A percentile compares a stretch with the other conserved stretches of the same genome.
Evolutionary conservation across 805 yeast species (phyloP).

Genomic region (Wickerhamiella azyma): DNA sequence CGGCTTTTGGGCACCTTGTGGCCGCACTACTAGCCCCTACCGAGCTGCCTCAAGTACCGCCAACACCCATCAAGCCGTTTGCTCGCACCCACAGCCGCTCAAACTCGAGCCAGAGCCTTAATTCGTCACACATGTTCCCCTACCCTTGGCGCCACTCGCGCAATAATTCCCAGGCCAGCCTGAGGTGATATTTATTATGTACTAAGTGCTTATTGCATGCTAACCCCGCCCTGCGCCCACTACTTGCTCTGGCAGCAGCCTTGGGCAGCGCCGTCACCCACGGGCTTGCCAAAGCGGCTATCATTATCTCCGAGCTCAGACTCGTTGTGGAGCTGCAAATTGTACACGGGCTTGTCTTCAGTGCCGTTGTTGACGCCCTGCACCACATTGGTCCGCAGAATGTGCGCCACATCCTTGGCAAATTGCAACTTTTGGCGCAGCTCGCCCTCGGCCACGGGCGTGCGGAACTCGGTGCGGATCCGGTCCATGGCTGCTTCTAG

Average conservation of each 20-base stretch:
- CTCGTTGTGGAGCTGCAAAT: constrained; percentile 58
- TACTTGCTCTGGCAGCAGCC: constrained; percentile 4
- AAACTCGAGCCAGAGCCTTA: constrained; percentile 2
- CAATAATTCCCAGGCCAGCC: constrained; percentile 3
- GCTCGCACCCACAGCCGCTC: constrained; percentile 4
- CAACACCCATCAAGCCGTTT: not conserved
- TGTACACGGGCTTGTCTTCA: constrained; percentile 16
- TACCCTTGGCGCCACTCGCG: constrained; percentile 7
- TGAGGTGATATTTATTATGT: not conserved
- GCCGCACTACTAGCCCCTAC: not conserved
- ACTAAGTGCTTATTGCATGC: not conserved
- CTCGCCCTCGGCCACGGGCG: constrained; percentile 18
- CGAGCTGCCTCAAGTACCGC: not conserved
- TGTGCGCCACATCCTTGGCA: constrained; percentile 56
- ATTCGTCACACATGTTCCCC: constrained; percentile 5
- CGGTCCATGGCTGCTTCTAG: constrained; percentile 13
- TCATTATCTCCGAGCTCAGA: constrained; percentile 91
- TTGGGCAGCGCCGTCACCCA: constrained; percentile 4
- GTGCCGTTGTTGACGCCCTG: constrained; percentile 45
- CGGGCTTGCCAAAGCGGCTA: constrained; percentile 10
- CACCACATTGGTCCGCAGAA: constrained; percentile 65
- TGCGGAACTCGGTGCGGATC: constrained; percentile 14
- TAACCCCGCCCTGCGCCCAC: too few species aligned
- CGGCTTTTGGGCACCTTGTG: not conserved
- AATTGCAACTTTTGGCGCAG: constrained; percentile 38